Base-by-base conservation (phyloP, 2,329 filamentous ascomycete genomes). In the Chaetomium sp. region DNA sequence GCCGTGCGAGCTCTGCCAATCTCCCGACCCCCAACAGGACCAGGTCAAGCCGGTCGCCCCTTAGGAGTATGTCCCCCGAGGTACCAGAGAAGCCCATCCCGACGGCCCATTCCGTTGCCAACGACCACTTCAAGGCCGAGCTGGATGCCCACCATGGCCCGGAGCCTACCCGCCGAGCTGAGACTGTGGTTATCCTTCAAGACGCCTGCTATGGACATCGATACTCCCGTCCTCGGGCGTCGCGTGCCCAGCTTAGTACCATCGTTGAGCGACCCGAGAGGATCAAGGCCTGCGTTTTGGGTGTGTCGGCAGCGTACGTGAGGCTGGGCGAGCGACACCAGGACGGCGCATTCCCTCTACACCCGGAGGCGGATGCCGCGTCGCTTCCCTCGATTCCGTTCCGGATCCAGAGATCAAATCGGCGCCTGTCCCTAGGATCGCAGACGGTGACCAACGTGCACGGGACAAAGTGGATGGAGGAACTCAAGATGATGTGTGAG, bases 171-270 rank as follows among this genome's bases (percentile, higher is more conserved):
- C 73, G 76, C 29, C 69, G 78, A 38, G 77, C 84, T 12, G 81
- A 93, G 66, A 92, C 92, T 0, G 78, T 96, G 4, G 93, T 98
- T 55, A 84, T 99, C 33, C 80, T 99, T 1, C 93, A 98, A 72
- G 95, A 99, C 78, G 89, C 90, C 60, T 97, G 94, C 77, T 99
- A 98, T 75, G 93, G 94, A 27, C 95, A 99, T 78, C 89, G 93
- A 25, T 99, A 88, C 76, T 92, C 93, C 12, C 85, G 95, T 53
- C 92, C 92, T 4, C 89, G 90, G 71, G 90, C 92, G 0, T 89
- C 87, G 25, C 90, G 90, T 72, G 83, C 81, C 53, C 84, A 85
- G 19, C 82, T 98, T 1, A 87, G 82, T 72, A 90, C 88, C 63
- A 97, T 99, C 69, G 93, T 99, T 57, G 95, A 99, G 78, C 85